Evolutionary conservation across 179 eudicot species (phyloP), one percentile per base, ranked within the genome.

Genomic region (Beta lomatogona): DNA sequence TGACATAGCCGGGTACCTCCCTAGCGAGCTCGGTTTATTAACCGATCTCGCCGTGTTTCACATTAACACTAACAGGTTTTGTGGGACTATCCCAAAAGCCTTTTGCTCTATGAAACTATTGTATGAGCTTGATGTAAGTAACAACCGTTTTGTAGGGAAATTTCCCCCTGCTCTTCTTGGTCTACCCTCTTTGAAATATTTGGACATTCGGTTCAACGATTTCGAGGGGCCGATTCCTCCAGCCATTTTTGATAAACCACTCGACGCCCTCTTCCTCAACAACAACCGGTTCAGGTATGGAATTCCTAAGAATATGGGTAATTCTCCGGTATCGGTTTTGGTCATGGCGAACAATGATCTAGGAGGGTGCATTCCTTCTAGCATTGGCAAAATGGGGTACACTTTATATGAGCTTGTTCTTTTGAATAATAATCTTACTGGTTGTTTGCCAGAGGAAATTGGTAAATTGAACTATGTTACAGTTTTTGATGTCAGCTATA

Each of bases 261-360:
- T 88, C 1, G 90, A 88, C 50, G 90, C 89, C 0, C 22, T 88
- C 4, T 88, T 88, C 77, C 22, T 88, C 31, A 88, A 88, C 78
- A 75, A 78, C 63, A 88, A 88, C 77, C 52, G 89, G 19, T 88
- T 88, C 82, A 63, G 48, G 50, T 31, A 44, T 13, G 89, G 89
- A 19, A 84, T 86, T 28, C 90, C 90, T 0, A 73, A 81, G 0
- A 86, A 84, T 44, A 74, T 88, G 55, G 90, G 90, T 0, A 88
- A 82, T 70, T 86, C 89, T 0, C 84, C 89, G 25, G 90, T 88
- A 19, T 88, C 90, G 4, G 90, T 88, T 0, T 46, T 88, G n/a
- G 89, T 86, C 0, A 74, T 88, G 86, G 89, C 90, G 0, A 84
- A 86, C 63, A 88, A 88, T 13, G 81, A 84, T 12, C 31, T 88